A percentile compares a stretch with the other conserved stretches of the same genome.
Evolutionary conservation across 2,329 filamentous ascomycete genomes (phyloP).

Genomic region (Xylaria sp.): DNA sequence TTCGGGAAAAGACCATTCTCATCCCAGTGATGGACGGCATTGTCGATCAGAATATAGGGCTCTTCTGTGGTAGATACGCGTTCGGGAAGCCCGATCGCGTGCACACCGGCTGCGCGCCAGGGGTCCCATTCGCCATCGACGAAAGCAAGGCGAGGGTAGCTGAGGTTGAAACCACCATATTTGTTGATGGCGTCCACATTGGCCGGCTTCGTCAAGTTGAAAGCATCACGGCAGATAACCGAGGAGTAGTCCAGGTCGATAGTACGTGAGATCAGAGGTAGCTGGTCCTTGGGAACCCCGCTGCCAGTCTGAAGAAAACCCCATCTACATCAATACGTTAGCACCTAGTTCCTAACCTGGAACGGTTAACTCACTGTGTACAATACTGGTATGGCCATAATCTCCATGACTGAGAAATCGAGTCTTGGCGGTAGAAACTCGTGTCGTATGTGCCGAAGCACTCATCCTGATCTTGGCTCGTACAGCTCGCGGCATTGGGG

Average conservation of each 20-base stretch:
- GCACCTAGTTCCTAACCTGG: background rate
- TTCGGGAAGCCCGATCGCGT: slow-evolving; percentile 68
- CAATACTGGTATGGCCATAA: slow-evolving; percentile 65
- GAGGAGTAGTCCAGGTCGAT: slow-evolving; percentile 71
- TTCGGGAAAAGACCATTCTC: slow-evolving; percentile 74
- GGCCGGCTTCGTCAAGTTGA: slow-evolving; percentile 73
- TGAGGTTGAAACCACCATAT: slow-evolving; percentile 77
- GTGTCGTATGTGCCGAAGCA: slow-evolving; percentile 53
- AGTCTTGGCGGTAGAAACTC: slow-evolving; percentile 49
- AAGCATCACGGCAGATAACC: slow-evolving; percentile 71
- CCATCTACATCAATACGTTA: slow-evolving; percentile 63
- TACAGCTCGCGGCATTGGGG: slow-evolving; percentile 42
- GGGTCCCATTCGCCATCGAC: slow-evolving; percentile 83
- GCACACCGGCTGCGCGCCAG: slow-evolving; percentile 79
- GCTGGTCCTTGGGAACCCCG: slow-evolving; percentile 69
- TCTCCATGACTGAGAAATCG: slow-evolving; percentile 54
- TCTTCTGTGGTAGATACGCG: slow-evolving; percentile 70
- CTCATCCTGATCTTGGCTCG: slow-evolving; percentile 46
- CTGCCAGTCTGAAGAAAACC: slow-evolving; percentile 81
- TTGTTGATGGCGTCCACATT: slow-evolving; percentile 76
- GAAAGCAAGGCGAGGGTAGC: slow-evolving; percentile 78
- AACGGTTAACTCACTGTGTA: slow-evolving; percentile 56
- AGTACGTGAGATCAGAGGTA: slow-evolving; percentile 77
- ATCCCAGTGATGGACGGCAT: slow-evolving; percentile 84
- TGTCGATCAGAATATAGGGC: slow-evolving; percentile 75